phyloP scores from a whole-genome alignment of 164 flowering plant species.

The Stephania yunnanensis region DNA sequence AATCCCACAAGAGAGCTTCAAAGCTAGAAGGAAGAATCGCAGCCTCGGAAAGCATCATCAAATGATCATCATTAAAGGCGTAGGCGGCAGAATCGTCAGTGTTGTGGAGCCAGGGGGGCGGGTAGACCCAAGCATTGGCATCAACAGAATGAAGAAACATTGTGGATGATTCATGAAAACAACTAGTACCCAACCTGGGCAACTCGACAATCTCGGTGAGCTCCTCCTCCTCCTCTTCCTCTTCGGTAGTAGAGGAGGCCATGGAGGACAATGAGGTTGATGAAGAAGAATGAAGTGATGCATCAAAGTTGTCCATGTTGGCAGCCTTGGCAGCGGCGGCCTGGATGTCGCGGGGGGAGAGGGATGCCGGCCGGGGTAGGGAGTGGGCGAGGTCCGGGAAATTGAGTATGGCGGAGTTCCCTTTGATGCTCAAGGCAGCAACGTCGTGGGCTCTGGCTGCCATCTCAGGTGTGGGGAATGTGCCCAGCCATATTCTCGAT shows the following conservation, averaged over 20 bases:
- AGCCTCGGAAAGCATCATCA: conserved; percentile 12
- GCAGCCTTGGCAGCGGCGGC: conserved; percentile 78
- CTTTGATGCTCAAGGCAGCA: conserved; percentile 69
- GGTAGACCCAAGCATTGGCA: conserved; percentile 26
- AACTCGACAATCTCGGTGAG: conserved; percentile 60
- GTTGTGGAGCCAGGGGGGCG: conserved; percentile 33
- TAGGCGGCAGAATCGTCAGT: conserved; percentile 23
- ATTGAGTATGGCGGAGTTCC: conserved; percentile 58
- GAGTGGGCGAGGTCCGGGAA: conserved; percentile 57
- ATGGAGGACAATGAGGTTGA: conserved; percentile 17
- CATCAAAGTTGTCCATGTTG: conserved; percentile 39
- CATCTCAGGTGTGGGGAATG: conserved; percentile 74
- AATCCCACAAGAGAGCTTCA: conserved; percentile 32
- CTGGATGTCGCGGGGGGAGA: conserved; percentile 56
- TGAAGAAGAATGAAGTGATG: not conserved
- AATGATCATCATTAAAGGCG: conserved; percentile 12
- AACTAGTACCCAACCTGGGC: conserved; percentile 38
- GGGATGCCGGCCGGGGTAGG: conserved; percentile 56
- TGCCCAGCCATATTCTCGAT: conserved; percentile 87
- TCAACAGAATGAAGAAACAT: conserved; percentile 29
- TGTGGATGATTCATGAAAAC: conserved; percentile 15
- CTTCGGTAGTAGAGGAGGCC: not conserved
- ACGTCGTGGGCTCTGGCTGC: conserved; percentile 90
- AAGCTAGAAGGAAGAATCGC: conserved; percentile 14
- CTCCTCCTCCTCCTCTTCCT: not conserved